Evolutionary conservation across 2,329 filamentous ascomycete species (phyloP).

Genomic region (Plectosphaerella cucumerina): DNA sequence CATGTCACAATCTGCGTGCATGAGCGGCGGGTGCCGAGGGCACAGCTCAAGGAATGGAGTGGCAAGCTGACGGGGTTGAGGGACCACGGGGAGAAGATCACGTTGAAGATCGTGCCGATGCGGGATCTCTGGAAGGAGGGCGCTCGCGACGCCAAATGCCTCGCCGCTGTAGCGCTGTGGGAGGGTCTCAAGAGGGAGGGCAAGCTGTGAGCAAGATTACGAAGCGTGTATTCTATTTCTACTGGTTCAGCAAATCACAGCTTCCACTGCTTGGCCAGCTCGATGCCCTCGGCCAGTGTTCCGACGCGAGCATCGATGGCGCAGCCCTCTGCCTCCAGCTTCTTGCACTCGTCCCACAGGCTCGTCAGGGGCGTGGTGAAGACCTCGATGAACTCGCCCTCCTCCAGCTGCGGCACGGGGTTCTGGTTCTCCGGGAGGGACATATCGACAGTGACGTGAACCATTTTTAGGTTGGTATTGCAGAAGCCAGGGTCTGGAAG

Average conservation of each 20-base stretch:
- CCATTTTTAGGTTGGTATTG: conserved; percentile 64
- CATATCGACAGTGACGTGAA: conserved; percentile 72
- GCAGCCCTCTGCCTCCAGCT: conserved; percentile 65
- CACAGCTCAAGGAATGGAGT: conserved; percentile 48
- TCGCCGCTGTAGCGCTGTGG: conserved; percentile 55
- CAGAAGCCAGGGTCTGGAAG: conserved; percentile 56
- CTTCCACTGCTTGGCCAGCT: conserved; percentile 59
- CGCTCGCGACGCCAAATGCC: conserved; percentile 54
- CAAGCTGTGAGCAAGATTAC: conserved; percentile 23
- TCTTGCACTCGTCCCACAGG: conserved; percentile 64
- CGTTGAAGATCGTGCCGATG: conserved; percentile 53
- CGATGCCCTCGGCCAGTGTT: conserved; percentile 73
- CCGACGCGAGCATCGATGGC: conserved; percentile 77
- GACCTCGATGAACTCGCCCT: conserved; percentile 78
- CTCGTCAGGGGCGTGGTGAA: conserved; percentile 63
- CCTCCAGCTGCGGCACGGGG: conserved; percentile 66
- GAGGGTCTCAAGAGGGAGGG: conserved; percentile 48
- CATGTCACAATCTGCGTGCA: conserved; percentile 54
- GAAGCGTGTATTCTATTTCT: not conserved
- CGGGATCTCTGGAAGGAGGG: conserved; percentile 54
- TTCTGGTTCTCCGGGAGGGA: conserved; percentile 64
- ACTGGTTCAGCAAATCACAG: conserved; percentile 22
- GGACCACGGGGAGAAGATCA: conserved; percentile 57
- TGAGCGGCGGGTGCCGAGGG: conserved; percentile 46
- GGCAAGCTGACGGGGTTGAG: conserved; percentile 55